Evolutionary conservation across 1,139 yeast species (phyloP).

Genomic region (Oligophagozyma castellii): DNA sequence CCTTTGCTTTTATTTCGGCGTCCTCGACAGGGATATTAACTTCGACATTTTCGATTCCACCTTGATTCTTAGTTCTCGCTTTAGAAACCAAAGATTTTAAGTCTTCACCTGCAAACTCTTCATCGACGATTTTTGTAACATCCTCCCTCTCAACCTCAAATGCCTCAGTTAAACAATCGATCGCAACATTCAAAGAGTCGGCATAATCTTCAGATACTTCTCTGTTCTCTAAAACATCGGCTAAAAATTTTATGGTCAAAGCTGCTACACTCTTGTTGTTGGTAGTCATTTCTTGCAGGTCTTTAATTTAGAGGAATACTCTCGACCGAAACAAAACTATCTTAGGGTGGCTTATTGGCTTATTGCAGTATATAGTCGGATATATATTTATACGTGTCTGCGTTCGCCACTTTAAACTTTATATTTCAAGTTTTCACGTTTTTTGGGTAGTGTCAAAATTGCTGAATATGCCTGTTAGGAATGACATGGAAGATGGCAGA

Average conservation of each 20-base stretch:
- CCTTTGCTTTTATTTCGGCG: constrained; percentile 45
- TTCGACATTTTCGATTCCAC: constrained; percentile 24
- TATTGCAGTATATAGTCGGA: too few relatives aligned
- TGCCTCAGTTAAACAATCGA: constrained; percentile 84
- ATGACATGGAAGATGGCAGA: too few relatives aligned
- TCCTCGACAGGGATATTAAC: constrained; percentile 32
- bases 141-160: constrained; percentile 51
- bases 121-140: constrained; percentile 25
- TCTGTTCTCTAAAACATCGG: constrained; percentile 44
- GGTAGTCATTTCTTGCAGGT: too few relatives aligned
- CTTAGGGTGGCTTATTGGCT: too few relatives aligned
- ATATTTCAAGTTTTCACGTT: too few relatives aligned
- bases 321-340: too few relatives aligned
- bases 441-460: too few relatives aligned
- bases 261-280: constrained; percentile 55
- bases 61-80: background rate
- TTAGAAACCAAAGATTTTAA: constrained; percentile 33
- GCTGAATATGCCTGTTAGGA: too few relatives aligned
- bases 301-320: too few relatives aligned
- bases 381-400: too few relatives aligned
- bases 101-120: constrained; percentile 36
- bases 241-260: constrained; percentile 61
- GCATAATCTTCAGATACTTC: constrained; percentile 63
- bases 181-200: constrained; percentile 91
- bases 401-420: too few relatives aligned